Evolutionary conservation across 352 stramenopile species (phyloP).

Genomic region (Lagenidium sp.): DNA sequence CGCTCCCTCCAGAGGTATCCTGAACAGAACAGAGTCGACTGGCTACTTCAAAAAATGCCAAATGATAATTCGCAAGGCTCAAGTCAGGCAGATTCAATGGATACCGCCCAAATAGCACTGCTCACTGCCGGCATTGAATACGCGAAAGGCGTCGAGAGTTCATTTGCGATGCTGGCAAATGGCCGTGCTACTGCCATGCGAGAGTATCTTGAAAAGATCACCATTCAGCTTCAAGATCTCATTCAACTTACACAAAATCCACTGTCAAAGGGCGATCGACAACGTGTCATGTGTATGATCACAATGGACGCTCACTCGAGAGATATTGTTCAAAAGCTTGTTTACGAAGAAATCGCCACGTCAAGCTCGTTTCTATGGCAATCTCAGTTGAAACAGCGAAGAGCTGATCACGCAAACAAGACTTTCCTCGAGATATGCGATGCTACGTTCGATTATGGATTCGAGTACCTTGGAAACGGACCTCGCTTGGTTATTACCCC

Average conservation of each 20-base stretch:
- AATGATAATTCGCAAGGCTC: slow-evolving; percentile 8
- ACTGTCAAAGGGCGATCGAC: slow-evolving; percentile 82
- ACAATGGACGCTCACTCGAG: slow-evolving; percentile 91
- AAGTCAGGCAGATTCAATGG: slow-evolving; percentile 45
- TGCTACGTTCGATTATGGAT: slow-evolving; percentile 91
- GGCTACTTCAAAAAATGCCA: slow-evolving; percentile 84
- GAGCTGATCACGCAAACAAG: slow-evolving; percentile 28
- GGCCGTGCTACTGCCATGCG: slow-evolving; percentile 78
- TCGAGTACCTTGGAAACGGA: slow-evolving; percentile 94
- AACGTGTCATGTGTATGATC: slow-evolving; percentile 93
- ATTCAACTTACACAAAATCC: slow-evolving; percentile 86
- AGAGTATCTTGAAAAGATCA: slow-evolving; percentile 77
- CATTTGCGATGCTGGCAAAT: slow-evolving; percentile 54
- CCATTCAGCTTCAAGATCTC: slow-evolving; percentile 88
- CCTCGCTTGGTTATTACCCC: slow-evolving; percentile 91
- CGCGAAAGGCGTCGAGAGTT: slow-evolving; percentile 72
- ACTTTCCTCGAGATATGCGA: slow-evolving; percentile 87
- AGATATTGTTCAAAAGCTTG: slow-evolving; percentile 89
- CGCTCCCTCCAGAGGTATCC: slow-evolving; percentile 84
- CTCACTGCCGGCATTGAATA: slow-evolving; percentile 89
- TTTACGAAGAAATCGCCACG: slow-evolving; percentile 75
- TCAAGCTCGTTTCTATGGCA: slow-evolving; percentile 89
- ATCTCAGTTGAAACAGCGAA: slow-evolving; percentile 87
- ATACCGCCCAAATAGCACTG: slow-evolving; percentile 89
- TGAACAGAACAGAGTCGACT: slow-evolving; percentile 88